Evolutionary conservation across 2,329 filamentous ascomycete species (phyloP).

Genomic region (Trichoderma arundinaceum): DNA sequence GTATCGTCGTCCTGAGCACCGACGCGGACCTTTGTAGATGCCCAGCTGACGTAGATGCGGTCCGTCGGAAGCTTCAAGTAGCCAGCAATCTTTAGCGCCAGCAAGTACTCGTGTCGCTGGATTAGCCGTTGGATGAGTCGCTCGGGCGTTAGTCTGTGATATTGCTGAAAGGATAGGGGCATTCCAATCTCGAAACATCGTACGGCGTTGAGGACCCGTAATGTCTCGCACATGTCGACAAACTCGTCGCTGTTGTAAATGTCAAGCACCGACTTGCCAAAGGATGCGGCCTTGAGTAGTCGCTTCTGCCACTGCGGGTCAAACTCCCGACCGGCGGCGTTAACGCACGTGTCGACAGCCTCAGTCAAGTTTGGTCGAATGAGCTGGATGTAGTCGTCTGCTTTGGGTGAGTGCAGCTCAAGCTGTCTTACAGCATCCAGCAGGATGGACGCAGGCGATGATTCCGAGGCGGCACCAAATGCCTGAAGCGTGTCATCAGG

Average conservation of each 20-base stretch:
- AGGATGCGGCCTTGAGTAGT: conserved; percentile 92
- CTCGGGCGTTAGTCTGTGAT: conserved; percentile 86
- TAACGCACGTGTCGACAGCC: conserved; percentile 91
- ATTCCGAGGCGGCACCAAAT: conserved; percentile 86
- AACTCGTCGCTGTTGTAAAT: conserved; percentile 99
- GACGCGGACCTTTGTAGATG: conserved; percentile 86
- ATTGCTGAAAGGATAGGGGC: conserved; percentile 92
- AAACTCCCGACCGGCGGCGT: conserved; percentile 91
- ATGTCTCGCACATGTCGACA: conserved; percentile 94
- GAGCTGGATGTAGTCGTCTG: conserved; percentile 95
- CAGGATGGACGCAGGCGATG: conserved; percentile 88
- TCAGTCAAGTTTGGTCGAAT: conserved; percentile 87
- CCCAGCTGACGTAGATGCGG: conserved; percentile 95
- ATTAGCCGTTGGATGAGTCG: conserved; percentile 84
- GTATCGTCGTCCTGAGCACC: conserved; percentile 86
- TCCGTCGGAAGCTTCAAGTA: conserved; percentile 87
- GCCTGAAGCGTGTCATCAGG: conserved; percentile 85
- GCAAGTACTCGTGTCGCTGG: conserved; percentile 86
- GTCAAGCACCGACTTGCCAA: conserved; percentile 95
- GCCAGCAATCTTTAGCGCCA: conserved; percentile 85
- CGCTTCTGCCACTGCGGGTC: conserved; percentile 92
- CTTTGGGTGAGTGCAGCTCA: conserved; percentile 92
- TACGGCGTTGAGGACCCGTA: conserved; percentile 90
- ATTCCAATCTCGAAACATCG: conserved; percentile 90
- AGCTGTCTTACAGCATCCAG: conserved; percentile 90